Conservation (phyloP, 2,329 filamentous ascomycete species). For the Monosporascus sp. region DNA sequence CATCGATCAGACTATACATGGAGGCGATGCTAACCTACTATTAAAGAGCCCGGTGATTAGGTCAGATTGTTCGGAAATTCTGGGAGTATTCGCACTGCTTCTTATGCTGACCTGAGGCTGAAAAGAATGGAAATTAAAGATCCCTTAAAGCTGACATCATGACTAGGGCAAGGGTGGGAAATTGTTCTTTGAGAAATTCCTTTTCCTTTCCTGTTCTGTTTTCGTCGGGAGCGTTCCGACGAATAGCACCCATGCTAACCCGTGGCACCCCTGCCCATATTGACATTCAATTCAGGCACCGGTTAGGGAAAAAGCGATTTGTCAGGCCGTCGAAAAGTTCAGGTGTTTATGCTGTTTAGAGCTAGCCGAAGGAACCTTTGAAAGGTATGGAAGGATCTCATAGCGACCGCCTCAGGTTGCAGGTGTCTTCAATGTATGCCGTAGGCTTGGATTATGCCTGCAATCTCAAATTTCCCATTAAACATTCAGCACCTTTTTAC, state of each 20-base stretch:
- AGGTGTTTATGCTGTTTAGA: neutral
- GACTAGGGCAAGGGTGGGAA: neutral
- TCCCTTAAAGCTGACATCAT: neutral
- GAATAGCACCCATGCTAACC: conserved; percentile 6
- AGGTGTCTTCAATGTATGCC: neutral
- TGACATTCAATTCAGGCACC: too few species aligned
- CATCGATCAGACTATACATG: too few species aligned
- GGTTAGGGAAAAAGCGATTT: too few species aligned
- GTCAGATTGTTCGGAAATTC: too few species aligned
- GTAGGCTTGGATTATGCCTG: neutral
- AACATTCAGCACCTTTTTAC: neutral
- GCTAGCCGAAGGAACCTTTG: neutral
- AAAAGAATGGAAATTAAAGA: neutral
- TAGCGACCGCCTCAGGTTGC: neutral
- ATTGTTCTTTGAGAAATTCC: conserved; percentile 3
- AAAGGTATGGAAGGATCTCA: too few species aligned
- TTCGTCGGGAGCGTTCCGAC: conserved; percentile 4
- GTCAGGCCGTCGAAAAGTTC: neutral
- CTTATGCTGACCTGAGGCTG: too few species aligned
- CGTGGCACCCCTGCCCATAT: neutral
- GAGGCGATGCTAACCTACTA: too few species aligned
- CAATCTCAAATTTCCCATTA: neutral
- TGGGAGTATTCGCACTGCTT: too few species aligned
- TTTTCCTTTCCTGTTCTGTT: conserved; percentile 15
- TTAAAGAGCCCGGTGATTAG: too few species aligned